Conservation (phyloP, 164 flowering plant species). For the Vitis cinerea region DNA sequence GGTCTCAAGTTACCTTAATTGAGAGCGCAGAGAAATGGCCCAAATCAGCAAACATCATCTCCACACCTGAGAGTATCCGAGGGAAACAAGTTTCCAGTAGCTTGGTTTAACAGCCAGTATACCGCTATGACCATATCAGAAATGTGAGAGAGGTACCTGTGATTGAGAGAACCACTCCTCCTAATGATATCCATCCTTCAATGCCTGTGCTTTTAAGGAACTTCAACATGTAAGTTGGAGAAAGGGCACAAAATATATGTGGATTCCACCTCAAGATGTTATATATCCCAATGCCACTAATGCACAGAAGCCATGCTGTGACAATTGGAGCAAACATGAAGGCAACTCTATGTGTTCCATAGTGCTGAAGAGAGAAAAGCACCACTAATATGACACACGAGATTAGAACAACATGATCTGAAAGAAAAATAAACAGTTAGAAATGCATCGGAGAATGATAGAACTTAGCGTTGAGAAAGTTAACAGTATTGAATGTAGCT, state of each 20-base stretch:
- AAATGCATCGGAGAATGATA: background rate
- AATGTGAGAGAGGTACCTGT: slow-evolving; percentile 47
- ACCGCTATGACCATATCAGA: slow-evolving; percentile 7
- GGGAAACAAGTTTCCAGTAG: slow-evolving; percentile 2
- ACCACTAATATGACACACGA: slow-evolving; percentile 58
- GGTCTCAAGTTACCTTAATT: slow-evolving; percentile 45
- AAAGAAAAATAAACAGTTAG: slow-evolving; percentile 4
- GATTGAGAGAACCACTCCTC: slow-evolving; percentile 71
- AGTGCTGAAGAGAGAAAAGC: slow-evolving; percentile 67
- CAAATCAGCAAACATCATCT: slow-evolving; percentile 81
- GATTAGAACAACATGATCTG: slow-evolving; percentile 56
- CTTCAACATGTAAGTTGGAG: slow-evolving; percentile 62
- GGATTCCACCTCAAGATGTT: slow-evolving; percentile 74
- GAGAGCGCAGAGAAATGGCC: slow-evolving; percentile 71
- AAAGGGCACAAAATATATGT: slow-evolving; percentile 48
- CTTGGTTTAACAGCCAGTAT: slow-evolving; percentile 8
- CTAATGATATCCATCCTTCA: slow-evolving; percentile 79
- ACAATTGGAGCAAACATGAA: slow-evolving; percentile 76
- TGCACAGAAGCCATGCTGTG: slow-evolving; percentile 61
- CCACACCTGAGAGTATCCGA: slow-evolving; percentile 47
- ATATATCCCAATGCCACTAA: slow-evolving; percentile 63
- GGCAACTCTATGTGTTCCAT: slow-evolving; percentile 68
- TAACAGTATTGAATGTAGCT: background rate
- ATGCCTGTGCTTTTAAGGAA: slow-evolving; percentile 50
- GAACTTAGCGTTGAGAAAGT: background rate